Percentiles rank a stretch among this genome's conserved stretches.
Conservation (phyloP, 225 moss, liverwort and hornwort genomes). For the Pleurozium schreberi region DNA sequence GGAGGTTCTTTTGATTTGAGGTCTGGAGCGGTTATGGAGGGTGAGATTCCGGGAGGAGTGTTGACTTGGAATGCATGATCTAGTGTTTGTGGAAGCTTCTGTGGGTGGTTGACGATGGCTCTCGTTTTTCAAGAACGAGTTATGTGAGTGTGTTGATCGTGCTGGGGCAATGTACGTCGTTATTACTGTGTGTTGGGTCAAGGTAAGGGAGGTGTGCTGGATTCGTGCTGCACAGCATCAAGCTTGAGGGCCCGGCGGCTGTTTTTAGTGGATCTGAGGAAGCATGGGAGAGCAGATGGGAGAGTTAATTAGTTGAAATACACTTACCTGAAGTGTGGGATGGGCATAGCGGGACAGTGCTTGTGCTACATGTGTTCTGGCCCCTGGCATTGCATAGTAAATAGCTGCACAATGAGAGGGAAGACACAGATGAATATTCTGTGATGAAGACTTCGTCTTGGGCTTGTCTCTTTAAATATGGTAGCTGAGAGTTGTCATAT, state of each 20-base stretch:
- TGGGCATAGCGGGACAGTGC: neutral
- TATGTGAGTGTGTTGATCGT: neutral
- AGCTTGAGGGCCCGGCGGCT: neutral
- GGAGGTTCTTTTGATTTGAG: neutral
- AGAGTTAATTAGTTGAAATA: neutral
- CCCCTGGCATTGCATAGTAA: neutral
- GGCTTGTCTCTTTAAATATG: neutral
- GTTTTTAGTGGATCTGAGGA: neutral
- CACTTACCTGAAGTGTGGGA: neutral
- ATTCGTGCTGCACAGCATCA: neutral
- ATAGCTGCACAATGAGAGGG: neutral
- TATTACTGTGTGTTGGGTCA: neutral
- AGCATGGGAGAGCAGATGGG: neutral
- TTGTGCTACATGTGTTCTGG: neutral
- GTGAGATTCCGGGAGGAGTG: neutral
- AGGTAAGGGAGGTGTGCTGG: neutral
- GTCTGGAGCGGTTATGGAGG: constrained; percentile 17
- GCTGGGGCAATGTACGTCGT: constrained; percentile 1
- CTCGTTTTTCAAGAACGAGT: neutral
- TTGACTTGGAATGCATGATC: neutral
- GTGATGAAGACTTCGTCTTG: neutral
- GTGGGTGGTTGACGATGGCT: neutral
- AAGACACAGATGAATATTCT: neutral
- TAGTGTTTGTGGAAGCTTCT: neutral
- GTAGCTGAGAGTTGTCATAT: neutral